Conservation (phyloP, 108 stramenopile genomes). For the Skeletonema menzelii region DNA sequence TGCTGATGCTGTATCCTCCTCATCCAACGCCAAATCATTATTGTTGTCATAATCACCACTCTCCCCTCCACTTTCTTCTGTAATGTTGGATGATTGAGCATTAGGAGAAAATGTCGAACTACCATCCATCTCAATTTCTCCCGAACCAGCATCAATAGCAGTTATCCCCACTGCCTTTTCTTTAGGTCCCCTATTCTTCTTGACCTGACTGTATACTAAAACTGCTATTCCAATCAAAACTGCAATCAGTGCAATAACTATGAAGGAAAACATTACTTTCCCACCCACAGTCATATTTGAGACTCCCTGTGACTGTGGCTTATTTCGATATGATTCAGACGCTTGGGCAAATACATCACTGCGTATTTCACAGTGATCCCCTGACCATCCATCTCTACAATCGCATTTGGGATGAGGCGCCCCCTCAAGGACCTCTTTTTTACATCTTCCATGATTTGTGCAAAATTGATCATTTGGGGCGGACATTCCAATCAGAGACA, state of each 20-base stretch:
- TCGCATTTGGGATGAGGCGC: constrained; percentile 18
- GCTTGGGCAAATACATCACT: not conserved
- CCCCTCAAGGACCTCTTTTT: constrained; percentile 10
- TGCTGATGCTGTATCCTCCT: not conserved
- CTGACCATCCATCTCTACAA: constrained; percentile 7
- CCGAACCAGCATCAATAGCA: not conserved
- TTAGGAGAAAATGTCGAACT: not conserved
- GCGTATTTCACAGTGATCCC: constrained; percentile 14
- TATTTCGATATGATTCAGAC: not conserved
- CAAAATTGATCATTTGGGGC: constrained; percentile 11
- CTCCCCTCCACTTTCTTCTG: not conserved
- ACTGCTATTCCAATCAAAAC: not conserved
- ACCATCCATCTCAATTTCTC: constrained; percentile 2
- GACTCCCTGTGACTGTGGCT: not conserved
- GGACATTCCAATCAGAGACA: not conserved
- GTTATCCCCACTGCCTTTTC: constrained; percentile 1
- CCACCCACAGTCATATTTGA: not conserved
- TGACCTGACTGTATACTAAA: not conserved
- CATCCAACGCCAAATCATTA: not conserved
- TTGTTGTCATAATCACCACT: not conserved
- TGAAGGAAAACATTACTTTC: constrained; percentile 1
- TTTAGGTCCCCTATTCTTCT: not conserved
- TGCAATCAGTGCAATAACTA: not conserved
- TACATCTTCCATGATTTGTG: constrained; percentile 21
- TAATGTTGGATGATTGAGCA: not conserved